Evolutionary conservation across 2,329 filamentous ascomycete species (phyloP).

Genomic region (Xenosphaeropsis pyriputrescens): DNA sequence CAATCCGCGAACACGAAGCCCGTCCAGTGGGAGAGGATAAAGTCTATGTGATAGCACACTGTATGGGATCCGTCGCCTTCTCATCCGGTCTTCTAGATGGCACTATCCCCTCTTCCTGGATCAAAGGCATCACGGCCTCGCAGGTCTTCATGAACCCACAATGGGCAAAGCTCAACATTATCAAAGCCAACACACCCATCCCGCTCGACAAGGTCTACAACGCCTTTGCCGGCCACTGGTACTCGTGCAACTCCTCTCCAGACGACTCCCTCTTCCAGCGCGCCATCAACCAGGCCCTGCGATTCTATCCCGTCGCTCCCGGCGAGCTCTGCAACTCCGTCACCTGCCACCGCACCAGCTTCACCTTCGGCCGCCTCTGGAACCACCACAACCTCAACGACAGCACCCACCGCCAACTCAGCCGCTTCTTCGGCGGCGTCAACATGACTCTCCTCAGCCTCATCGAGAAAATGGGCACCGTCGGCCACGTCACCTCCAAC

Average conservation of each 20-base stretch:
- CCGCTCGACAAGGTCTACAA: slow-evolving; percentile 33
- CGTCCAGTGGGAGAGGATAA: slow-evolving; percentile 14
- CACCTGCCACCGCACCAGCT: slow-evolving; percentile 30
- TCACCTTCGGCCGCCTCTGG: slow-evolving; percentile 41
- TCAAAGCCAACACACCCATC: slow-evolving; percentile 36
- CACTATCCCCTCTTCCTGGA: slow-evolving; percentile 39
- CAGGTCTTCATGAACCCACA: slow-evolving; percentile 51
- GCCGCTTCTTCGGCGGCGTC: slow-evolving; percentile 46
- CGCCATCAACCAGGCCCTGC: slow-evolving; percentile 36
- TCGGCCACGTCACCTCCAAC: slow-evolving; percentile 36
- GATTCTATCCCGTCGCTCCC: slow-evolving; percentile 38
- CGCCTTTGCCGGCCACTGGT: slow-evolving; percentile 34
- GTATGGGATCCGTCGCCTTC: slow-evolving; percentile 46
- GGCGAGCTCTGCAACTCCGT: slow-evolving; percentile 46
- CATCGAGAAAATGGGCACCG: slow-evolving; percentile 38
- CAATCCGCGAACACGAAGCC: slow-evolving; percentile 25
- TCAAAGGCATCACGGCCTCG: slow-evolving; percentile 40
- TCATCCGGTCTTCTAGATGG: slow-evolving; percentile 45
- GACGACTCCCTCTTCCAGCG: slow-evolving; percentile 34
- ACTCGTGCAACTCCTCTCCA: slow-evolving; percentile 31
- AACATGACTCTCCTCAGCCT: slow-evolving; percentile 41
- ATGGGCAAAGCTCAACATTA: slow-evolving; percentile 38
- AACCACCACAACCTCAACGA: slow-evolving; percentile 50
- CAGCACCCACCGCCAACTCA: slow-evolving; percentile 46
- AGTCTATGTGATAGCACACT: slow-evolving; percentile 45